Evolutionary conservation across 2,329 filamentous ascomycete species (phyloP), one percentile per base, ranked within the genome.

Genomic region (Zymoseptoria brevis): DNA sequence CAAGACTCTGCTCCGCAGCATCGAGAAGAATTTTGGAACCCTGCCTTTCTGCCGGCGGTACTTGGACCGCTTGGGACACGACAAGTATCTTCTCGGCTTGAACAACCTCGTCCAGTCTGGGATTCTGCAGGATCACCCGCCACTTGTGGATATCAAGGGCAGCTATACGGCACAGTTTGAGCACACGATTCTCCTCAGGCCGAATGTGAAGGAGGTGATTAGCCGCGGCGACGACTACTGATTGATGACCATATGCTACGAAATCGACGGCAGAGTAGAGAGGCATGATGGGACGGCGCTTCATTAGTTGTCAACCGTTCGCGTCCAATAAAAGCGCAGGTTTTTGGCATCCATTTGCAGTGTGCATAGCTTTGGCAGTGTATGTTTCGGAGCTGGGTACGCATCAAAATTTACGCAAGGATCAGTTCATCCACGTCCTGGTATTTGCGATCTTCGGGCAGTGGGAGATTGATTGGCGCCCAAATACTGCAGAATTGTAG

Each of bases 141-240:
- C 84, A 1, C 73, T 87, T 24, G 73, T 78, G 35, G 84, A 87
- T 63, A 69, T 82, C 50, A 76, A 79, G 62, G 84, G 83, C 1
- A 85, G 83, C 1, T 86, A 85, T 67, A 79, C 81, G 4, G 84
- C 84, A 8, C 85, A 87, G 65, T 87, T 83, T 68, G 84, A 87
- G 73, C 85, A 82, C 71, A 78, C 76, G 11, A 72, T 78, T 60
- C 61, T 76, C 58, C 67, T 76, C 30, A 64, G 74, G 53, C 72
- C 72, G 35, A 75, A 70, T 59, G 68, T 72, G 22, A 76, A 76
- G 64, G 75, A 76, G 65, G 73, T 76, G 4, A 70, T 76, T 29
- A 74, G 69, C 63, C 67, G 75, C 49, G 73, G 75, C 50, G 72
- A 76, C 55, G 73, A 76, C 58, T 74, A 69, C 52, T 72, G 55